Conservation (phyloP, 345 rosid genomes). For the Lagerstroemia speciosa region DNA sequence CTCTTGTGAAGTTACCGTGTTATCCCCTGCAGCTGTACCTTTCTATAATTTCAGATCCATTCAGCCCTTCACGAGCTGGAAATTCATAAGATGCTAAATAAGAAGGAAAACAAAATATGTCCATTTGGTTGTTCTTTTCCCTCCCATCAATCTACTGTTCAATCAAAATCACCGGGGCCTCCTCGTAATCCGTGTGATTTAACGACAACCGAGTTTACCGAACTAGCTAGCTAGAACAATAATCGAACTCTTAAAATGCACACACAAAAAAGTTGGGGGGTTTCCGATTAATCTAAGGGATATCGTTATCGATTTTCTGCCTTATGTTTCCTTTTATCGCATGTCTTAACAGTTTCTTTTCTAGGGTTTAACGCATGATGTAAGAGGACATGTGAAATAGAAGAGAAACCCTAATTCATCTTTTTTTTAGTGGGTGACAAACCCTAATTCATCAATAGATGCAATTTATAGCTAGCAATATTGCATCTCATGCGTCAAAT, state of each 20-base stretch:
- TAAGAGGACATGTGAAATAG: neutral
- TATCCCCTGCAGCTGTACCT: neutral
- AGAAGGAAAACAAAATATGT: neutral
- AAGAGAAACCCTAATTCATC: neutral
- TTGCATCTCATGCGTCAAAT: neutral
- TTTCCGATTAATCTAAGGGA: too few relatives aligned
- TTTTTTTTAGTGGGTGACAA: too few relatives aligned
- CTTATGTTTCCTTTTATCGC: too few relatives aligned
- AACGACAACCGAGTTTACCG: neutral
- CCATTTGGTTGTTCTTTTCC: neutral
- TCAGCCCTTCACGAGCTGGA: conserved; percentile 7
- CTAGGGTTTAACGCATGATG: too few relatives aligned
- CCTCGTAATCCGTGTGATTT: neutral
- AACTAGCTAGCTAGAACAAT: neutral
- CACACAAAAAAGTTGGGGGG: too few relatives aligned
- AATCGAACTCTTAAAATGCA: neutral
- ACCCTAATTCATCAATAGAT: neutral
- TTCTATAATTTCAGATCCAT: neutral
- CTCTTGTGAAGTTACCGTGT: neutral
- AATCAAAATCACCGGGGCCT: neutral
- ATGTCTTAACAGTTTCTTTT: too few relatives aligned
- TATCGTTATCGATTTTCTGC: too few relatives aligned
- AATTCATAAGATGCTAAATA: conserved; percentile 1
- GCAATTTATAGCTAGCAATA: neutral
- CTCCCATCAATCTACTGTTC: neutral